phyloP scores from a whole-genome alignment of 805 yeast species.

The Wickerhamomyces tratensis region DNA sequence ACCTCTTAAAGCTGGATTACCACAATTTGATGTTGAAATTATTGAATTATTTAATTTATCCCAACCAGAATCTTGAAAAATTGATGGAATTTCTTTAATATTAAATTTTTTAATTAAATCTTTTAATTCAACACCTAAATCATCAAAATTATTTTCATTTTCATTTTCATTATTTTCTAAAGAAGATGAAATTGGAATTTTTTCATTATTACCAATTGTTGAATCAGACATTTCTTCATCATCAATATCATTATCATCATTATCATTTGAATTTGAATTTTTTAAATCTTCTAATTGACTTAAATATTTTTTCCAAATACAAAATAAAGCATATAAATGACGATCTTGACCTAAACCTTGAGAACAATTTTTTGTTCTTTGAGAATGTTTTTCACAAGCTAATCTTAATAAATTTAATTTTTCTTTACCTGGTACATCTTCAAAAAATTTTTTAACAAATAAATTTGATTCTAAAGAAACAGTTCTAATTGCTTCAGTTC shows the following conservation, averaged over 20 bases:
- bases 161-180: too few relatives aligned
- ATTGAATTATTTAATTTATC: slow-evolving; percentile 72
- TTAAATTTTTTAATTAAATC: slow-evolving; percentile 3
- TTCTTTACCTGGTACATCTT: slow-evolving; percentile 45
- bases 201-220: slow-evolving; percentile 8
- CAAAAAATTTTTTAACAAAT: slow-evolving; percentile 81
- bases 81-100: slow-evolving; percentile 45
- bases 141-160: too few relatives aligned
- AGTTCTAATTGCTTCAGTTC: slow-evolving; percentile 87
- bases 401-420: slow-evolving; percentile 46
- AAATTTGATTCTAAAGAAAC: slow-evolving; percentile 73
- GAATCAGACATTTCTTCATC: slow-evolving; percentile 13
- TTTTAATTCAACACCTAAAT: not conserved
- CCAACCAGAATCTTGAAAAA: slow-evolving; percentile 87
- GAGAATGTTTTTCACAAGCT: slow-evolving; percentile 66
- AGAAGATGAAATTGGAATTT: not conserved
- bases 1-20: slow-evolving; percentile 76
- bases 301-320: slow-evolving; percentile 71
- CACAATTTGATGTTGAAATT: slow-evolving; percentile 82
- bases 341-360: slow-evolving; percentile 87
- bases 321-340: slow-evolving; percentile 78
- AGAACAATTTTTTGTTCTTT: slow-evolving; percentile 59
- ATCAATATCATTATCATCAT: slow-evolving; percentile 2
- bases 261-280: slow-evolving; percentile 3
- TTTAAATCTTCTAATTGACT: slow-evolving; percentile 7